Evolutionary conservation across 1,139 yeast species (phyloP), one percentile per base, ranked within the genome.

Genomic region (Wickerhamiella pararugosa): DNA sequence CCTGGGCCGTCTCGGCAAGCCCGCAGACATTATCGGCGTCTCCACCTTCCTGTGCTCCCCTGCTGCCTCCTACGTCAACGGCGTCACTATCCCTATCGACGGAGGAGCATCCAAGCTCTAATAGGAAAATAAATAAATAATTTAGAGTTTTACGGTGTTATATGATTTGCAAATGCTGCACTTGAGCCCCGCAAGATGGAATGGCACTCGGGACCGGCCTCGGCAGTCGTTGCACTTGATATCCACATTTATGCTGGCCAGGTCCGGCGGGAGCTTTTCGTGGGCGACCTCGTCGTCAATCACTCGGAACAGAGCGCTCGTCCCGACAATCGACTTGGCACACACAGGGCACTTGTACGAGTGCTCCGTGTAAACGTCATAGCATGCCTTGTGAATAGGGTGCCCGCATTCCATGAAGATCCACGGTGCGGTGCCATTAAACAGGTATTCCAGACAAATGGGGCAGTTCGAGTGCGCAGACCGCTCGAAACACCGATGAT

Each of bases 341-440:
- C 97, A 87, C 2, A 84, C 70, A 1, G 97, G 97, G 59, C 97
- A 87, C 57, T 82, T 82, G 65, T 83, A 86, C 21, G 83, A 75
- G 55, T 81, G 84, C 51, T 76, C 71, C 15, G 84, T 74, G 57
- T 81, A 76, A 51, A 82, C 90, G 46, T 77, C 77, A 57, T 77
- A 86, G 58, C 97, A 87, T 30, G 62, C 58, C 56, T 84, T 86
- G 61, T 87, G 97, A 47, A 87, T 86, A 39, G 94, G 83, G 61
- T 87, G 97, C 4, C 96, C 96, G 61, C 97, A 87, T 40, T 75
- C 72, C 95, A 87, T 84, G 59, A 86, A 84, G 11, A 84, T 93
- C 34, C 86, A 94, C 28, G 86, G 79, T 53, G 69, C 72, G 5
- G 81, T 76, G n/a, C 92, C 79, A 5, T 86, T 80, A 58, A 87